Evolutionary conservation across 1,284 basidiomycete genomes (phyloP), one percentile per base, ranked within the genome.

Genomic region (Tetrapyrgos nigripes): DNA sequence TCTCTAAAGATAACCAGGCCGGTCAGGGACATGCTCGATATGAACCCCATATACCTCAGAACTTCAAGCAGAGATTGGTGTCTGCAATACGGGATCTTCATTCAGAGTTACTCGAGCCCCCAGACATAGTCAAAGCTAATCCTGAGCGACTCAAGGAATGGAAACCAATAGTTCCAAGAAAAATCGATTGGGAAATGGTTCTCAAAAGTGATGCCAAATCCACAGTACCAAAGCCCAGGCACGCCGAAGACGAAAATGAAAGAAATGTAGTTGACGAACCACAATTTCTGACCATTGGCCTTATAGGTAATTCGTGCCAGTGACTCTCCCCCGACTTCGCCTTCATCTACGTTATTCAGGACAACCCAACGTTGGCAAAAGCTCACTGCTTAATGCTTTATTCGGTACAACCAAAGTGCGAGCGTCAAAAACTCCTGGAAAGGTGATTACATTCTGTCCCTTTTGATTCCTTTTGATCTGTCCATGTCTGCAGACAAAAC

Each of bases 281-380:
- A 3, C 85, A 88, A 31, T 86, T 85, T 62, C 71, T 96, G 45
- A 96, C 93, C 0, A 80, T 97, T 55, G 94, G 94, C 0, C 72
- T 96, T 31, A 91, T 96, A 62, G 94, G 94, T 85, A 67, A 27
- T 75, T 64, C 26, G 5, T 46, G 37, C 28, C 33, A 48, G 26
- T 31, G n/a, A 10, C 10, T 50, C 23, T 28, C 46, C 27, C 45
- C 45, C 21, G 43, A 46, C 53, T 46, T 45, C 26, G 49, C 35
- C 29, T 40, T 47, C 45, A 43, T 37, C 49, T 46, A 49, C 23
- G 59, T 43, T 57, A 49, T 33, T 37, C 62, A 92, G 92, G 93
- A 10, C 94, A 97, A 69, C 95, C 95, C 9, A 97, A 97, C 70
- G 94, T 97, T 31, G 96, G 95, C 27, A 98, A 98, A 71, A 94